A percentile compares a stretch with the other conserved stretches of the same genome.
phyloP scores from a whole-genome alignment of 805 yeast species.

The Wickerhamiella bombiphila region DNA sequence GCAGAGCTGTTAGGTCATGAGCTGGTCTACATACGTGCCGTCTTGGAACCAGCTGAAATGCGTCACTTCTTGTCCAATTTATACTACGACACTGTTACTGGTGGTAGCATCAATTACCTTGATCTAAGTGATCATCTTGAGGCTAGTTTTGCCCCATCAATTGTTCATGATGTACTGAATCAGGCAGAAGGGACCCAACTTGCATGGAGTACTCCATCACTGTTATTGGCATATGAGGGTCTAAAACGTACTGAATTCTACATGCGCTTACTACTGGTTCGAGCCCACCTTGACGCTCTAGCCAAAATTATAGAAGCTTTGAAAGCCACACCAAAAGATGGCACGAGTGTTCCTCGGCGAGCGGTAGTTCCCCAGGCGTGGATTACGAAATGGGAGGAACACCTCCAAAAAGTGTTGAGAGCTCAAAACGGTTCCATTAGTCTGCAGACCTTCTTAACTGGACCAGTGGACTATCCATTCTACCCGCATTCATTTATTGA shows the following conservation, averaged over 20 bases:
- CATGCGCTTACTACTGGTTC: neutral
- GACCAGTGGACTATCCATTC: too few species aligned
- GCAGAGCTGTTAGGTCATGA: conserved; percentile 8
- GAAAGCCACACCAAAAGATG: too few species aligned
- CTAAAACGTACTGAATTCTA: neutral
- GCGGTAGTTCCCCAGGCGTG: too few species aligned
- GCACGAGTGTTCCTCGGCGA: too few species aligned
- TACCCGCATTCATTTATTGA: too few species aligned
- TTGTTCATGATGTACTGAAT: conserved; percentile 5
- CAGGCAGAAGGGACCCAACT: neutral
- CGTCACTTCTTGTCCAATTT: conserved; percentile 12
- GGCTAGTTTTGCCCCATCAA: conserved; percentile 14
- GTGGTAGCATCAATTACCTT: conserved; percentile 13
- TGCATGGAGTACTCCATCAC: neutral
- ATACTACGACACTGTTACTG: conserved; percentile 8
- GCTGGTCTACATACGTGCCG: conserved; percentile 14
- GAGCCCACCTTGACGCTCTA: neutral
- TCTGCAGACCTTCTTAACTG: too few species aligned
- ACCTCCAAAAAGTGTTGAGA: too few species aligned
- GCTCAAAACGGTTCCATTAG: too few species aligned
- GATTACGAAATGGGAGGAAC: too few species aligned
- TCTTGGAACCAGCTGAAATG: conserved; percentile 15
- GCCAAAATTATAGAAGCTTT: too few species aligned
- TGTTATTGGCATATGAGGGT: neutral
- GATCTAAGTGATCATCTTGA: conserved; percentile 18